Percentiles rank a stretch among this genome's conserved stretches.
These are phyloP conservation scores for Mucor irregularis DNA, from an alignment of 371 early-diverging fungal species.

Conservation along the genomic window DNA sequence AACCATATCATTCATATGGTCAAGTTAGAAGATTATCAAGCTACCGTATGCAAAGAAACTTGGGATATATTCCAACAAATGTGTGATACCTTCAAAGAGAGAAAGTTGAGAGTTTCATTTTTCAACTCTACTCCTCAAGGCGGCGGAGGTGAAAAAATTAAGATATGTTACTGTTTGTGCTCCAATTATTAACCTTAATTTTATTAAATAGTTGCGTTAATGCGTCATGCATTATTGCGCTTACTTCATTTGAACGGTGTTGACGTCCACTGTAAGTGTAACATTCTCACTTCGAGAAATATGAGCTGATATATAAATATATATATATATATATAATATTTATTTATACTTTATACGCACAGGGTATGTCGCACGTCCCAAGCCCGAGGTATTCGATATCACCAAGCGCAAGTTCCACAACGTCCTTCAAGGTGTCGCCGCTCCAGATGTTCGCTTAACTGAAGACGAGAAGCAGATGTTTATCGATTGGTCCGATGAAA, in stretches of 20 bases:
- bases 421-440: constrained; percentile 85
- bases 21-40: constrained; percentile 59
- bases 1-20: constrained; percentile 62
- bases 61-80: constrained; percentile 61
- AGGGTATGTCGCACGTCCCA: constrained; percentile 78
- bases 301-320: neutral
- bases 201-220: constrained; percentile 74
- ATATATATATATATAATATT: neutral
- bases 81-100: constrained; percentile 47
- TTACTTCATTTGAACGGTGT: constrained; percentile 65
- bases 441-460: constrained; percentile 55
- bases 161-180: neutral
- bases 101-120: constrained; percentile 63
- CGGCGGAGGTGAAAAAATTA: constrained; percentile 64
- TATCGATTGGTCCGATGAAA: constrained; percentile 75
- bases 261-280: constrained; percentile 62
- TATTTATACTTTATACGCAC: neutral
- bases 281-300: neutral
- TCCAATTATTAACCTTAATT: constrained; percentile 1
- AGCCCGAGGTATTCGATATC: constrained; percentile 80
- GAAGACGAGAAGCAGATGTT: constrained; percentile 72
- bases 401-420: constrained; percentile 90
- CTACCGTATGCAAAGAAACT: constrained; percentile 57
- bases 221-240: constrained; percentile 84
- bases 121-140: constrained; percentile 90